These are phyloP conservation scores for Eimeria zaria DNA, from an alignment of 169 alveolate genomes.

Conservation along the genomic window DNA sequence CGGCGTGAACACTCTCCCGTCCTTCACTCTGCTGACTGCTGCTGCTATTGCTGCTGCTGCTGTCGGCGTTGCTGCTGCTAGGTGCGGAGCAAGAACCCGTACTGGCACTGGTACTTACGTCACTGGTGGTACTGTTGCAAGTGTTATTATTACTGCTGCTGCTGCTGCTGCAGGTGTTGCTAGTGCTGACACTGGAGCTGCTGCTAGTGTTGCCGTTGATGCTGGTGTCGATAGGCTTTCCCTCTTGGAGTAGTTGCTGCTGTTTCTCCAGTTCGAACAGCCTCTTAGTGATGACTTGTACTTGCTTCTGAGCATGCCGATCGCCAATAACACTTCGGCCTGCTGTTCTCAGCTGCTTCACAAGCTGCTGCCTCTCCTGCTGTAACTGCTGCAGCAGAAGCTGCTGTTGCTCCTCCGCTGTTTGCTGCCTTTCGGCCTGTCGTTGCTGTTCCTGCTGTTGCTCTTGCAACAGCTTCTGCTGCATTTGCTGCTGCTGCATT, in stretches of 20 bases:
- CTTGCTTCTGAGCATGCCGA: slow-evolving; percentile 9
- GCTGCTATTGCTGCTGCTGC: slow-evolving; percentile 37
- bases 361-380: slow-evolving; percentile 23
- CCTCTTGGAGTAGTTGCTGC: slow-evolving; percentile 12
- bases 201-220: neutral
- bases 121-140: neutral
- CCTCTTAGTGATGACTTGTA: neutral
- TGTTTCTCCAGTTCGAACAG: neutral
- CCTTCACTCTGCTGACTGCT: neutral
- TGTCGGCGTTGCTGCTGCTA: slow-evolving; percentile 14
- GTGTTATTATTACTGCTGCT: neutral
- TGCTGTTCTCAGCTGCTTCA: slow-evolving; percentile 23
- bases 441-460: slow-evolving; percentile 3
- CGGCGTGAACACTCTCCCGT: slow-evolving; percentile 10
- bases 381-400: slow-evolving; percentile 11
- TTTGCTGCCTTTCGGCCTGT: neutral
- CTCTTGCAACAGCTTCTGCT: neutral
- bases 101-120: neutral
- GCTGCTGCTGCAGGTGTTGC: neutral
- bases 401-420: neutral
- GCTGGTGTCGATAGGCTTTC: neutral
- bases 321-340: neutral
- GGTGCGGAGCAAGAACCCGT: neutral
- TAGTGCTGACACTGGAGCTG: neutral
- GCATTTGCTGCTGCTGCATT: neutral